phyloP scores from a whole-genome alignment of 1,139 yeast species.

The Yamadazyma mexicana region DNA sequence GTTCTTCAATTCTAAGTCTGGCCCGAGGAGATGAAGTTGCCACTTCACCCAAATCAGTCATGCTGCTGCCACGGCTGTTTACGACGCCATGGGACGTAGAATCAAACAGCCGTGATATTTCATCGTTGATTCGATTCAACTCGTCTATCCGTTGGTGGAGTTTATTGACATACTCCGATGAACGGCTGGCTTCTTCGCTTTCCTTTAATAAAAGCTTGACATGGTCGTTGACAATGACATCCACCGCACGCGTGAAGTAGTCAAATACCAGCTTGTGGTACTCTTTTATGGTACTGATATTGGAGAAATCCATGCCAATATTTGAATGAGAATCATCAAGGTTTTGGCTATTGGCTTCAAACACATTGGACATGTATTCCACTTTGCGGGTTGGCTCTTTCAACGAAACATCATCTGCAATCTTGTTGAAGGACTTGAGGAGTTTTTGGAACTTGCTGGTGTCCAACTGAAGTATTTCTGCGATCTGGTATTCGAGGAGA shows the following conservation, averaged over 20 bases:
- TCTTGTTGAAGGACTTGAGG: slow-evolving; percentile 49
- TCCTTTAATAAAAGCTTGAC: slow-evolving; percentile 44
- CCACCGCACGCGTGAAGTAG: slow-evolving; percentile 60
- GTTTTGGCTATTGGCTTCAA: slow-evolving; percentile 10
- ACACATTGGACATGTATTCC: slow-evolving; percentile 32
- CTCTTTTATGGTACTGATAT: slow-evolving; percentile 38
- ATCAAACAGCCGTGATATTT: slow-evolving; percentile 21
- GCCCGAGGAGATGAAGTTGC: slow-evolving; percentile 31
- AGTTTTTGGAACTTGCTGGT: slow-evolving; percentile 40
- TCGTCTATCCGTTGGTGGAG: slow-evolving; percentile 34
- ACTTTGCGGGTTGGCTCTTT: slow-evolving; percentile 56
- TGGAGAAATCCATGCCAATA: slow-evolving; percentile 17
- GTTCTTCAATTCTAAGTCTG: slow-evolving; percentile 56
- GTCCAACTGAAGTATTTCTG: slow-evolving; percentile 39
- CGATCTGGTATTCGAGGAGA: slow-evolving; percentile 36
- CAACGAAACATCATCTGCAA: slow-evolving; percentile 60
- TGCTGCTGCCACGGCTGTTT: slow-evolving; percentile 12
- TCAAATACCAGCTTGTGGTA: slow-evolving; percentile 54
- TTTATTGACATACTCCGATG: slow-evolving; percentile 25
- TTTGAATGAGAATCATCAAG: slow-evolving; percentile 9
- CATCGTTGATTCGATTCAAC: slow-evolving; percentile 26
- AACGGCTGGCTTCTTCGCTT: slow-evolving; percentile 21
- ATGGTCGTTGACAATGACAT: slow-evolving; percentile 58
- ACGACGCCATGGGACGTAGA: background rate
- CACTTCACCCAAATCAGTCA: slow-evolving; percentile 6